phyloP scores from a whole-genome alignment of 2,329 filamentous ascomycete species.

The Cercospora beticola region DNA sequence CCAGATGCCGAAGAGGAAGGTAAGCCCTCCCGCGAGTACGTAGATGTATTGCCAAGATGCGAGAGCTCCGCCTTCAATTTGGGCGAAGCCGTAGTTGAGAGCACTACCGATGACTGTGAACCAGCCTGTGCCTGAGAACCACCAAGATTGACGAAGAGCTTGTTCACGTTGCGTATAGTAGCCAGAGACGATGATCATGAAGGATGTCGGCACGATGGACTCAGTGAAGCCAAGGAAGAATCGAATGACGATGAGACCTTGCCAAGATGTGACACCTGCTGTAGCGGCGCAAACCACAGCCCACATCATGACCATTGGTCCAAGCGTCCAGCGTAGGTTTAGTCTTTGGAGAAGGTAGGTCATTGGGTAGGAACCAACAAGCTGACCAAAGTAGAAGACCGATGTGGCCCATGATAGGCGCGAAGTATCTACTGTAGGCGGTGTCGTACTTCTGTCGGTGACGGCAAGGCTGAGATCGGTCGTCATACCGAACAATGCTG shows the following conservation, averaged over 20 bases:
- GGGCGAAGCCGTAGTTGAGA: background rate
- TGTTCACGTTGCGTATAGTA: conserved; percentile 23
- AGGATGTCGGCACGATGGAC: conserved; percentile 40
- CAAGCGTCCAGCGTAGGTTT: conserved; percentile 44
- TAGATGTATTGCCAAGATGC: conserved; percentile 47
- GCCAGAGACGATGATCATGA: conserved; percentile 46
- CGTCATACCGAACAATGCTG: conserved; percentile 6
- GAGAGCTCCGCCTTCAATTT: conserved; percentile 36
- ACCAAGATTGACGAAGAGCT: conserved; percentile 11
- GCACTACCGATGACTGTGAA: background rate
- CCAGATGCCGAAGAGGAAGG: conserved; percentile 5
- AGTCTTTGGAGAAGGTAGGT: conserved; percentile 45
- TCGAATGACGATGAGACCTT: conserved; percentile 22
- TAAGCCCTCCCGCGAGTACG: conserved; percentile 28
- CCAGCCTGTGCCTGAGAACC: conserved; percentile 2
- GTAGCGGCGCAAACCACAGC: background rate
- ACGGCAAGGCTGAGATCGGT: conserved; percentile 1
- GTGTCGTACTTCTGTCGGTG: background rate
- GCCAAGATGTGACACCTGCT: conserved; percentile 41
- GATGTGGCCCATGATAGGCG: conserved; percentile 25
- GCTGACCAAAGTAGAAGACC: conserved; percentile 51
- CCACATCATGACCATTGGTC: conserved; percentile 3
- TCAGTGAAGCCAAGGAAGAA: conserved; percentile 21
- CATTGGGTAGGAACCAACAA: conserved; percentile 45
- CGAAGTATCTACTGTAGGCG: background rate